Conservation (phyloP, 2,329 filamentous ascomycete genomes). For the Botrytis hyacinthi region DNA sequence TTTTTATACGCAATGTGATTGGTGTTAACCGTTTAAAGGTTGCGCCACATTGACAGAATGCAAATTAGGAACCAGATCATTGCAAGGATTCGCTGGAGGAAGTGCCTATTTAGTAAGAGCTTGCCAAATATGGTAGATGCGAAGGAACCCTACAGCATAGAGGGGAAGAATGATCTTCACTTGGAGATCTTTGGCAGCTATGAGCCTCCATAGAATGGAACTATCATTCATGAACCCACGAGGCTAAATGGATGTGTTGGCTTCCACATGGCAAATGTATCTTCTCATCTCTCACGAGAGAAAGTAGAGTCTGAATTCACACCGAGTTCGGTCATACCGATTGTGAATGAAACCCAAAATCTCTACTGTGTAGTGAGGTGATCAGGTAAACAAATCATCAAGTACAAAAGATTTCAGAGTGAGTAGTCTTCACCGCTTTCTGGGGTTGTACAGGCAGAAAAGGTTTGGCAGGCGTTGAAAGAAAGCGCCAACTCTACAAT, state of each 20-base stretch:
- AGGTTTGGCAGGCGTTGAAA: background rate
- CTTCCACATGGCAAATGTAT: background rate
- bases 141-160: constrained; percentile 2
- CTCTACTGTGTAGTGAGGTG: background rate
- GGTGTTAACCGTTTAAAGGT: background rate
- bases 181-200: background rate
- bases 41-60: constrained; percentile 7
- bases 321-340: background rate
- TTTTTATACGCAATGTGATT: constrained; percentile 19
- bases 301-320: background rate
- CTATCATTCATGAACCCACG: background rate
- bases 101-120: background rate
- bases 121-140: constrained; percentile 1
- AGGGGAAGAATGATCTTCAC: constrained; percentile 9
- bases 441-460: background rate
- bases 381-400: background rate
- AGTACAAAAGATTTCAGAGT: background rate
- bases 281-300: background rate
- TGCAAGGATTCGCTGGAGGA: background rate
- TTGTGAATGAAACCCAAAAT: background rate
- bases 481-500: background rate
- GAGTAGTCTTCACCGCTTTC: background rate
- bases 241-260: background rate
- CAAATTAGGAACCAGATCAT: background rate
- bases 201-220: background rate